Percentiles rank a stretch among this genome's conserved stretches.
phyloP scores from a whole-genome alignment of 768 basidiomycete genomes.

The Holtermannia corniformis region DNA sequence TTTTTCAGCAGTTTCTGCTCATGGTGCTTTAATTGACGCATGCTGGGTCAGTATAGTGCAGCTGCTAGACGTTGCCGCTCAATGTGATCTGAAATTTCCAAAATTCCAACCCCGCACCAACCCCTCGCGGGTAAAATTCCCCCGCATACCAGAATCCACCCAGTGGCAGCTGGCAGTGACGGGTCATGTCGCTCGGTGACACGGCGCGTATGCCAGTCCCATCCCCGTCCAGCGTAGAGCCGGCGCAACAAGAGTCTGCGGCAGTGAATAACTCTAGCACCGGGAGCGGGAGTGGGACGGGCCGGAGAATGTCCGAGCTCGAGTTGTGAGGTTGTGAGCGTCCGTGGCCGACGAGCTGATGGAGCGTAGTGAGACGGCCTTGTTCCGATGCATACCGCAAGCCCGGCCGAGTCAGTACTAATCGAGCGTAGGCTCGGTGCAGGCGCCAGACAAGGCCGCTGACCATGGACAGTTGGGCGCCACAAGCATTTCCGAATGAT shows the following conservation, averaged over 20 bases:
- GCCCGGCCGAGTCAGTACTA: slow-evolving; percentile 14
- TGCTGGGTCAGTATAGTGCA: slow-evolving; percentile 32
- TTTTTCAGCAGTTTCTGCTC: slow-evolving; percentile 91
- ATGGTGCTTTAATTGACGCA: slow-evolving; percentile 90
- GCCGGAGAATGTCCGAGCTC: background rate
- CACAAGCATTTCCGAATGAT: slow-evolving; percentile 31
- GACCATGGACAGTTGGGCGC: slow-evolving; percentile 20
- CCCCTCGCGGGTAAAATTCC: no score
- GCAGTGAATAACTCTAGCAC: no score
- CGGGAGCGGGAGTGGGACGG: no score
- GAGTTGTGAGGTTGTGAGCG: background rate
- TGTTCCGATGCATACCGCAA: slow-evolving; percentile 13
- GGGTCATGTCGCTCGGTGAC: no score
- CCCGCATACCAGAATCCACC: no score
- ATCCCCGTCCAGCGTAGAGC: no score
- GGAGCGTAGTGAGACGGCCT: slow-evolving; percentile 16
- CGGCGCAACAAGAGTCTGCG: no score
- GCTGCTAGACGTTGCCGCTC: background rate
- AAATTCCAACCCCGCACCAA: no score
- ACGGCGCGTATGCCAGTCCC: no score
- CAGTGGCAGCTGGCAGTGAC: no score
- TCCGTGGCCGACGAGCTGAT: background rate
- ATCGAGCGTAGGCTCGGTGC: background rate
- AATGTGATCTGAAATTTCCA: no score
- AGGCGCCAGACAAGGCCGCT: background rate